Base-by-base conservation (phyloP, 495 filamentous ascomycete genomes). In the Sporormia fimetaria region DNA sequence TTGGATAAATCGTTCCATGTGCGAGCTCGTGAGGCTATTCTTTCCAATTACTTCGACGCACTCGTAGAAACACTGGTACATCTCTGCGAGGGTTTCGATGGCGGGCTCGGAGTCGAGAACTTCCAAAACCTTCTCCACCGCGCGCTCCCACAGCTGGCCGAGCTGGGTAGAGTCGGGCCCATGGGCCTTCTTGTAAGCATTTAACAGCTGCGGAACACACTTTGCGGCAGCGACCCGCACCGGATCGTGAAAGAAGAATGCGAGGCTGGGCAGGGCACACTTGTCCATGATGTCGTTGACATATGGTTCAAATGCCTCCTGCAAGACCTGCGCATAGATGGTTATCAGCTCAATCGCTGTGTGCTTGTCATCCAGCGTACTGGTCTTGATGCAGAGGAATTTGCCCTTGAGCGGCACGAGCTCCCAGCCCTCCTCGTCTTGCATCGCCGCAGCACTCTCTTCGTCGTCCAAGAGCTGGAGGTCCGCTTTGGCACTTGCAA, bases 31-130 rank as follows among this genome's bases (percentile, higher is more conserved):
- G 10, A 99, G 71, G 56, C 78, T 87, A 50, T 81, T 73, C 62
- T 81, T 79, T 41, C 87, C 88, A 44, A 94, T 75, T 5, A 94
- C 84, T 63, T 95, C 90, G 12, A 99, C 83, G 5, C 83, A 94
- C 61, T 99, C 92, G 61, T 99, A 99, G 68, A 96, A 96, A 70
- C 90, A 96, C 62, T 96, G 88, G 59, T 95, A 99, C 84, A 99
- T 94, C 65, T 96, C 92, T 8, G 92, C 88, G 14, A 99, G 74
- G 0, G 88, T 93, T 50, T 99, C 92, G 31, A 99, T 83, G 0
- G 87, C 86, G 6, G 92, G 88, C 63, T 99, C 92, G 0, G 84
- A 83, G 42, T 74, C 83, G n/a, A 99, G 71, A 2, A 95, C 87
- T 58, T 95, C 92, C 21, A 96, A 76, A 29, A 99, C 68, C 63